Evolutionary conservation across 192 early-diverging fungal species (phyloP).

Genomic region (Coemansia nantahalensis): DNA sequence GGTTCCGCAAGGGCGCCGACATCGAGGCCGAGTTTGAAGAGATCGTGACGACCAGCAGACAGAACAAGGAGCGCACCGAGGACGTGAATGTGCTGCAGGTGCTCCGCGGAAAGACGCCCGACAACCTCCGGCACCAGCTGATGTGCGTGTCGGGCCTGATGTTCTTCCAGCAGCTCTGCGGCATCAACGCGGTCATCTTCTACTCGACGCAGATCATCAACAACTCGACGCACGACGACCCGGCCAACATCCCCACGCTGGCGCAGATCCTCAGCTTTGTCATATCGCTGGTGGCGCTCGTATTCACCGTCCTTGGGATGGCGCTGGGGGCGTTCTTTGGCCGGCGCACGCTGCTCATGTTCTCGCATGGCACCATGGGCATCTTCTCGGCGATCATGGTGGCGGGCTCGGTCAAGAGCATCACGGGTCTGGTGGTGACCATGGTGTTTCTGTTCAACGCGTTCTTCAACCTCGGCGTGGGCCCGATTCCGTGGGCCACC

Average conservation of each 20-base stretch:
- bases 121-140: conserved; percentile 61
- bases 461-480: conserved; percentile 75
- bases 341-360: conserved; percentile 67
- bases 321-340: conserved; percentile 69
- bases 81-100: conserved; percentile 55
- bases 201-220: conserved; percentile 86
- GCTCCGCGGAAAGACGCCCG: conserved; percentile 52
- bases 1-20: conserved; percentile 55
- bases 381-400: conserved; percentile 62
- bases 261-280: conserved; percentile 52
- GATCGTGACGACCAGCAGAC: conserved; percentile 54
- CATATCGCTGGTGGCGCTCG: conserved; percentile 48
- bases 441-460: conserved; percentile 75
- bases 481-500: conserved; percentile 80
- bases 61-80: conserved; percentile 36
- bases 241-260: conserved; percentile 51
- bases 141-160: conserved; percentile 65
- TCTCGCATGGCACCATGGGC: conserved; percentile 62
- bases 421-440: conserved; percentile 59
- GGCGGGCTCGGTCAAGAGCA: conserved; percentile 58
- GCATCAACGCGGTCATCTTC: conserved; percentile 84
- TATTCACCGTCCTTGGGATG: conserved; percentile 50
- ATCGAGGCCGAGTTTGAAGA: conserved; percentile 64
- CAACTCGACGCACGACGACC: conserved; percentile 45
- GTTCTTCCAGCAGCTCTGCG: conserved; percentile 78